phyloP scores from a whole-genome alignment of 2,329 filamentous ascomycete species.

The Coniochaeta sp. region DNA sequence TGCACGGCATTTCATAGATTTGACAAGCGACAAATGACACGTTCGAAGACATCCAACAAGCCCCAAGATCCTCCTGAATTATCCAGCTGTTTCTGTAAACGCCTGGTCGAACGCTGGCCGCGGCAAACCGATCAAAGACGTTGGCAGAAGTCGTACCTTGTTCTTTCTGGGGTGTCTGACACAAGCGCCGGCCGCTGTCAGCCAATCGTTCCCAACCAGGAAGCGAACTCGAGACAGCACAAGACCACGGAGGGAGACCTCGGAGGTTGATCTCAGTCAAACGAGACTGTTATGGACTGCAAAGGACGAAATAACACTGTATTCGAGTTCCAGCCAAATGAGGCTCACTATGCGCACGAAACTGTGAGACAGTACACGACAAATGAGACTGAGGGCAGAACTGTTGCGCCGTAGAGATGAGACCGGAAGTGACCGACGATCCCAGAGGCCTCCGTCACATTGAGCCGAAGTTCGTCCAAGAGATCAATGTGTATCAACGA shows the following conservation, averaged over 20 bases:
- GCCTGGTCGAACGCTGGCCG: neutral
- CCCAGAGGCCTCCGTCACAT: neutral
- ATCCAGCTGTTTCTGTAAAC: neutral
- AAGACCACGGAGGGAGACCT: too few species aligned
- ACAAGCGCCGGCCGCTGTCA: neutral
- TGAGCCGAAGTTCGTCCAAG: neutral
- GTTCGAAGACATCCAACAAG: neutral
- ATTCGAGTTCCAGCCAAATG: neutral
- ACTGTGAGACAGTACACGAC: neutral
- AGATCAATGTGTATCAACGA: neutral
- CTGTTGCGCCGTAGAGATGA: too few species aligned
- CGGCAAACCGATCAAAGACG: neutral
- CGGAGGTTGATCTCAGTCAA: neutral
- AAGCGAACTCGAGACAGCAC: neutral
- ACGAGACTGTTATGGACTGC: neutral
- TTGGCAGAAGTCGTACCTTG: too few species aligned
- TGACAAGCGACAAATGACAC: too few species aligned
- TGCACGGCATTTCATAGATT: too few species aligned
- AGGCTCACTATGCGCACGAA: neutral
- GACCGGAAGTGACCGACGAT: too few species aligned
- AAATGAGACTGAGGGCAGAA: neutral
- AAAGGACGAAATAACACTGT: neutral
- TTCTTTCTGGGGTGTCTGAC: neutral
- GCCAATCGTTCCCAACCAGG: neutral
- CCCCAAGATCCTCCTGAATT: neutral